Evolutionary conservation across 176 grass and related monocot species (phyloP).

Genomic region (Zoysia pacifica): DNA sequence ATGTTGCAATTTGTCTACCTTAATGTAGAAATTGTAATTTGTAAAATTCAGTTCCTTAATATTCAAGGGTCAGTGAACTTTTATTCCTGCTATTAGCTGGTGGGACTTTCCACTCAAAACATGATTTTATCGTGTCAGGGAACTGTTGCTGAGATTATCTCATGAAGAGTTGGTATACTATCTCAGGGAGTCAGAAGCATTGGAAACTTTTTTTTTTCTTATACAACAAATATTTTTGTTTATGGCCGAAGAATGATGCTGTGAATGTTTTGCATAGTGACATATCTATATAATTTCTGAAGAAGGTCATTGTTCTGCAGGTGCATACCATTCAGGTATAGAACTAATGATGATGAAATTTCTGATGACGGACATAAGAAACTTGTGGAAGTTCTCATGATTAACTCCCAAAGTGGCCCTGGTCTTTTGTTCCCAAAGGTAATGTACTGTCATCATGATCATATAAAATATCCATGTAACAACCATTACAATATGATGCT

Average conservation of each 20-base stretch:
- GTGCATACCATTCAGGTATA: slow-evolving; percentile 96
- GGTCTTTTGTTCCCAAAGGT: slow-evolving; percentile 97
- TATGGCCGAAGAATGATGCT: not conserved
- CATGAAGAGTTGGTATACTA: too few relatives aligned
- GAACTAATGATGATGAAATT: slow-evolving; percentile 41
- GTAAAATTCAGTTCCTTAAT: too few relatives aligned
- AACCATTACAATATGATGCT: slow-evolving; percentile 18
- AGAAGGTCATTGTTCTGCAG: slow-evolving; percentile 49
- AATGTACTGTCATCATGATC: slow-evolving; percentile 12
- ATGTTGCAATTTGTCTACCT: too few relatives aligned
- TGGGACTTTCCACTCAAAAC: too few relatives aligned
- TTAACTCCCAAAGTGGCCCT: slow-evolving; percentile 93
- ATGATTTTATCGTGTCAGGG: too few relatives aligned
- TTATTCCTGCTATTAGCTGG: too few relatives aligned
- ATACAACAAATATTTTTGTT: not conserved
- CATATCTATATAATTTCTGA: not conserved
- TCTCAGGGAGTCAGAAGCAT: too few relatives aligned
- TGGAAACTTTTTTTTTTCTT: too few relatives aligned
- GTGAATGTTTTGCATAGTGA: slow-evolving; percentile 15
- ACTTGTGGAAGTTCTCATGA: slow-evolving; percentile 95
- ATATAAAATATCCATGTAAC: slow-evolving; percentile 1
- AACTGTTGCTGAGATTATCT: too few relatives aligned
- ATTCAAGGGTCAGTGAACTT: too few relatives aligned
- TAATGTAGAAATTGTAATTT: too few relatives aligned
- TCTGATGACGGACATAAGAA: slow-evolving; percentile 53